These are phyloP conservation scores for Fusarium compactum DNA, from an alignment of 2,329 filamentous ascomycete genomes.

Conservation along the genomic window DNA sequence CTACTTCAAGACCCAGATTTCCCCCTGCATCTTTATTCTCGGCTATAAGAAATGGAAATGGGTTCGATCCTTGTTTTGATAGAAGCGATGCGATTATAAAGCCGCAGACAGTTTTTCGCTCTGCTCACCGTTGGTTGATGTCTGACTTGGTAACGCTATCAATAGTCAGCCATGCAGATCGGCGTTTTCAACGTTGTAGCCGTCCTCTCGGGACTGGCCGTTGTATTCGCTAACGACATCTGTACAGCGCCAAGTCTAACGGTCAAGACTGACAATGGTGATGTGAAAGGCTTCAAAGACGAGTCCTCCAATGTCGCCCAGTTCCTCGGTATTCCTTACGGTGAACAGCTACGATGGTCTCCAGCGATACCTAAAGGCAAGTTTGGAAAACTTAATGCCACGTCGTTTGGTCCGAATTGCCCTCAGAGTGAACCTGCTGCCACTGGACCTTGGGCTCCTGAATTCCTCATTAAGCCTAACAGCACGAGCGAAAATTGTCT, in stretches of 20 bases:
- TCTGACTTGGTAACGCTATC: background rate
- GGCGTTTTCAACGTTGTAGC: background rate
- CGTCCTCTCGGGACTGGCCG: background rate
- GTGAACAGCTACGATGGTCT: constrained; percentile 3
- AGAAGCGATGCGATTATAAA: background rate
- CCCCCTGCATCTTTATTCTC: background rate
- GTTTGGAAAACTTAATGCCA: background rate
- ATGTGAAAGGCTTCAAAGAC: constrained; percentile 3
- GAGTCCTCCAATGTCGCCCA: background rate
- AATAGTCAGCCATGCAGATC: background rate
- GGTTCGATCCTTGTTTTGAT: constrained; percentile 1
- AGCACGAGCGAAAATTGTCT: constrained; percentile 16
- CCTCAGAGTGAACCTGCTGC: constrained; percentile 10
- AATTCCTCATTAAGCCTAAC: constrained; percentile 17
- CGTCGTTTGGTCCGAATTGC: background rate
- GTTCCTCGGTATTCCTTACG: constrained; percentile 21
- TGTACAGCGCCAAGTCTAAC: background rate
- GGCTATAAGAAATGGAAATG: background rate
- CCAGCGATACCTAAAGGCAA: background rate
- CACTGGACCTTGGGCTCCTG: background rate
- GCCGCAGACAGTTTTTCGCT: background rate
- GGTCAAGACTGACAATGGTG: background rate
- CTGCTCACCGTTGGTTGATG: background rate
- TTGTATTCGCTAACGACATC: background rate
- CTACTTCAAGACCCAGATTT: background rate